Conservation (phyloP, 306 rosid genomes). For the Clitoria ternatea region DNA sequence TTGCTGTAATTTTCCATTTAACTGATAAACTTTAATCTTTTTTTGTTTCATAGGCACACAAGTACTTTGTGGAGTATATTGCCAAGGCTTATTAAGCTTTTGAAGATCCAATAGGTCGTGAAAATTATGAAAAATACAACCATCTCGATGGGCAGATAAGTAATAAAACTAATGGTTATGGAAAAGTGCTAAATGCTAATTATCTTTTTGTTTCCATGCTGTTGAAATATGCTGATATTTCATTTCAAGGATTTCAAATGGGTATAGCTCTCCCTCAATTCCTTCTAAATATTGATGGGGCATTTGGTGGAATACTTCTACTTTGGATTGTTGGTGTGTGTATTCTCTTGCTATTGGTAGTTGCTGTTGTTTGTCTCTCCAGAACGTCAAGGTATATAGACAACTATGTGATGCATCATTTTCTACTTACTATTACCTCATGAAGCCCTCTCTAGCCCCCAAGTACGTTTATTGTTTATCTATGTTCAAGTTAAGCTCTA, state of each 20-base stretch:
- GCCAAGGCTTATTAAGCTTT: slow-evolving; percentile 96
- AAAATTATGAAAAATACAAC: slow-evolving; percentile 93
- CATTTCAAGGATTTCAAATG: slow-evolving; percentile 93
- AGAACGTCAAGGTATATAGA: slow-evolving; percentile 90
- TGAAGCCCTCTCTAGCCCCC: slow-evolving; percentile 98
- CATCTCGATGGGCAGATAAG: slow-evolving; percentile 99
- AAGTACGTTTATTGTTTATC: slow-evolving; percentile 55
- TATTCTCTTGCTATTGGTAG: slow-evolving; percentile 90
- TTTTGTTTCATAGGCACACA: slow-evolving; percentile 65
- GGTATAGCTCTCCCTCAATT: slow-evolving; percentile 98
- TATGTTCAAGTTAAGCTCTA: background rate
- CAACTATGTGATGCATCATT: slow-evolving; percentile 96
- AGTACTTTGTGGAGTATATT: slow-evolving; percentile 82
- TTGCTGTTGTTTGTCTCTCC: slow-evolving; percentile 94
- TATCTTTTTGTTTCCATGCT: slow-evolving; percentile 12
- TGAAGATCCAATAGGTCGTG: slow-evolving; percentile 83
- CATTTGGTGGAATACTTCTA: slow-evolving; percentile 91
- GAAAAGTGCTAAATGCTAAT: background rate
- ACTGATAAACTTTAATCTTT: background rate
- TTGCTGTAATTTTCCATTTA: background rate
- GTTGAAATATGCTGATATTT: slow-evolving; percentile 25
- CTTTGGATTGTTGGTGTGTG: slow-evolving; percentile 97
- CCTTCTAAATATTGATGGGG: slow-evolving; percentile 77
- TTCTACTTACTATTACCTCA: slow-evolving; percentile 73
- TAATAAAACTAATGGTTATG: slow-evolving; percentile 25